A percentile compares a stretch with the other conserved stretches of the same genome.
Evolutionary conservation across 306 rosid species (phyloP).

Genomic region (Clitoria ternatea): DNA sequence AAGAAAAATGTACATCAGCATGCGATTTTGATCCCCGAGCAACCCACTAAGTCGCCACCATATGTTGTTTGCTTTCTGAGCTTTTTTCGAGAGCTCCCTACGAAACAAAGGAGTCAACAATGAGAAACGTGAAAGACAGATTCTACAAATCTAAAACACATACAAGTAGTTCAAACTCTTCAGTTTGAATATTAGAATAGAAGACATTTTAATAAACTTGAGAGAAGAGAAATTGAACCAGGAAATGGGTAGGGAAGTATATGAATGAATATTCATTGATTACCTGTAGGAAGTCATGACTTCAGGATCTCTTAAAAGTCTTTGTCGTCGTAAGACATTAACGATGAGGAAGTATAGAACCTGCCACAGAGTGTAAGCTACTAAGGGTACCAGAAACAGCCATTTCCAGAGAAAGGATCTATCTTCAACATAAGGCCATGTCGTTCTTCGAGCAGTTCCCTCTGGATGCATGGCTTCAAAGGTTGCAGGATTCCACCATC

Average conservation of each 20-base stretch:
- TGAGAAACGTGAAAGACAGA: not conserved
- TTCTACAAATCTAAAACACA: not conserved
- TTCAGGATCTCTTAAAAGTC: conserved; percentile 85
- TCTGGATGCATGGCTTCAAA: conserved; percentile 79
- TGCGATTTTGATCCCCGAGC: conserved; percentile 89
- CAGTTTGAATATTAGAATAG: not conserved
- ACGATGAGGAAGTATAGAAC: conserved; percentile 74
- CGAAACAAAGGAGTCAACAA: not conserved
- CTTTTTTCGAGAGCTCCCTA: conserved; percentile 90
- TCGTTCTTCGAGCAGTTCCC: conserved; percentile 46
- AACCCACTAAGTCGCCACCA: conserved; percentile 97
- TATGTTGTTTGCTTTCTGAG: conserved; percentile 80
- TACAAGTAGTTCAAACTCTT: not conserved
- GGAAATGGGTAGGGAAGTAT: not conserved
- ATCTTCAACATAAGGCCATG: conserved; percentile 76
- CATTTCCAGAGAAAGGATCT: conserved; percentile 67
- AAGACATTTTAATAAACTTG: not conserved
- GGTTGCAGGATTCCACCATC: conserved; percentile 86
- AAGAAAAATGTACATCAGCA: conserved; percentile 68
- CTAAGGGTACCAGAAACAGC: conserved; percentile 74
- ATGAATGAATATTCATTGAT: not conserved
- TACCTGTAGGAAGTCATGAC: conserved; percentile 95
- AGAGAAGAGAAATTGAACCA: not conserved
- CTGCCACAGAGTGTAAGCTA: conserved; percentile 80
- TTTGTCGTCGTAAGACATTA: conserved; percentile 69